Evolutionary conservation across 208 protist genomes (phyloP), one percentile per base, ranked within the genome.

Genomic region (Wallacemonas collosoma): DNA sequence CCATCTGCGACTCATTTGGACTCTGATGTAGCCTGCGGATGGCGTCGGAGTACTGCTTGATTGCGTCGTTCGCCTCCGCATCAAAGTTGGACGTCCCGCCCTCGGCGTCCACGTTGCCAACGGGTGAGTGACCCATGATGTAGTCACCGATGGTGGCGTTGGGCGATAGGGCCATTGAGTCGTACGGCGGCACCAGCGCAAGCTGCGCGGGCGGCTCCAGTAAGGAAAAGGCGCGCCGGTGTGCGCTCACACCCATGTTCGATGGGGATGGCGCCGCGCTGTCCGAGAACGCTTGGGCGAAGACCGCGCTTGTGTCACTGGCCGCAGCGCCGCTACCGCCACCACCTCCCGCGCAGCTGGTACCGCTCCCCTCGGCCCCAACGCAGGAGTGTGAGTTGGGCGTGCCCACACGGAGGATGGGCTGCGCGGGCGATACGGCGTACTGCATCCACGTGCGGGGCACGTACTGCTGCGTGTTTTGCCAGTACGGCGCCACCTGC

Each of bases 401-500:
- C 12, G 61, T 72, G 11, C 50, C 61, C 2, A 36, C 7, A 6
- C 45, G 38, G 6, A 56, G 73, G 53, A 50, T 60, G 12, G 41
- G 39, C n/a, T 70, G 66, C 2, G 44, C 15, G 1, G 70, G 58
- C 5, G 71, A 54, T 15, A 55, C 1, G 47, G 48, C 65, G 41
- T 65, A 38, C 45, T 65, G 60, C 60, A 45, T 11, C 60, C 38
- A 50, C 43, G 43, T 36, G 40, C 60, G 36, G 7, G 60, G 60
- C 17, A 65, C 50, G 0, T 15, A 4, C 39, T 65, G 60, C 40
- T 65, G 71, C 65, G 51, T 73, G 39, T 68, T n/a, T 51, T 66
- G 65, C 58, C 58, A 53, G 54, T 71, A 57, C 39, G 73, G 67
- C 44, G 60, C 58, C 43, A 77, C 65, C 15, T 79, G 66, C 41